Percentiles rank a stretch among this genome's conserved stretches.
phyloP scores from a whole-genome alignment of 1,284 basidiomycete species.

The Puccinia coronata region DNA sequence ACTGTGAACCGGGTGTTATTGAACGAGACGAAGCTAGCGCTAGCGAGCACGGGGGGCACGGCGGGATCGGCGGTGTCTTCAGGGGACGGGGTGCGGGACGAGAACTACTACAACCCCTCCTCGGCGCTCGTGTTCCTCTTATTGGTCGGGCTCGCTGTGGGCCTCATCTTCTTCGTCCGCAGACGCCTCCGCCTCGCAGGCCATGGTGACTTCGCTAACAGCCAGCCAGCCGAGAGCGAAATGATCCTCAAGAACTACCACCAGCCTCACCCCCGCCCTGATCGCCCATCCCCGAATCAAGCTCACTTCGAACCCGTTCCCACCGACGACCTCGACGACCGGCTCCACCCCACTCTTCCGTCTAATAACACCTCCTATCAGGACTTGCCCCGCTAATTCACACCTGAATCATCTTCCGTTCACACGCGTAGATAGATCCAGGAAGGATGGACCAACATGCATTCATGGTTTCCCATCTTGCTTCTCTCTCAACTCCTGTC shows the following conservation, averaged over 20 bases:
- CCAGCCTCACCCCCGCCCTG: background rate
- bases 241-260: background rate
- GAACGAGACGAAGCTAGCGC: slow-evolving; percentile 56
- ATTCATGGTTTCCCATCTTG: too few relatives aligned
- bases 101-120: slow-evolving; percentile 87
- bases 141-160: slow-evolving; percentile 71
- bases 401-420: too few relatives aligned
- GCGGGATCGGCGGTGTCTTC: slow-evolving; percentile 69
- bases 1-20: slow-evolving; percentile 57
- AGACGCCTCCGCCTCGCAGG: slow-evolving; percentile 56
- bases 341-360: background rate
- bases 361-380: slow-evolving; percentile 3
- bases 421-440: background rate
- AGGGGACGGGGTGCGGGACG: background rate
- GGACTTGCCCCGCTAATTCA: slow-evolving; percentile 3
- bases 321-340: slow-evolving; percentile 16
- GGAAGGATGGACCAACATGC: too few relatives aligned
- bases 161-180: slow-evolving; percentile 72
- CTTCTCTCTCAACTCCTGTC: too few relatives aligned
- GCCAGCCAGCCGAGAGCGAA: background rate
- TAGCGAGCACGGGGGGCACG: background rate
- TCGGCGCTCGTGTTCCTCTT: slow-evolving; percentile 79
- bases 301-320: background rate
- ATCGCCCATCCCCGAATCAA: background rate
- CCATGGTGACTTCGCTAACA: slow-evolving; percentile 17